Base-by-base conservation (phyloP, 768 basidiomycete genomes). In the Hortiboletus flavorubellus region DNA sequence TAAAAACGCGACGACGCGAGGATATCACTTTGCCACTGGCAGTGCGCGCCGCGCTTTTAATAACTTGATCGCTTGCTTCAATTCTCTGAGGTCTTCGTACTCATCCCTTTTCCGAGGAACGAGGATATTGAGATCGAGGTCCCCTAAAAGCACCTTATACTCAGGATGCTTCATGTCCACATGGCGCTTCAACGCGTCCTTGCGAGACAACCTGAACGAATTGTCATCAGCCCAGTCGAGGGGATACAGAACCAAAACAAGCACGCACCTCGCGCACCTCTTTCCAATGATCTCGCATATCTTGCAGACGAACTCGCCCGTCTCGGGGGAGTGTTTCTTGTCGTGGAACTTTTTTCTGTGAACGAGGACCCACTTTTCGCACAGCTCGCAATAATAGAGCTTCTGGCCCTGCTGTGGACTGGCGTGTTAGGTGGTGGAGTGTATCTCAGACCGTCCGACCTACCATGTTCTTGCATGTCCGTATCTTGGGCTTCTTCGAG, bases 151-250 rank as follows among this genome's bases (percentile, higher is more conserved):
- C 11, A 9, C 0, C 10, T 2, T 2, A 5, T n/a, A 16, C 2
- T 35, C 6, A 0, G 49, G 9, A 8, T 53, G 51, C 8, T 49
- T 42, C 12, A 5, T 6, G 5, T 35, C 34, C 3, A 52, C 23
- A 7, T 57, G 56, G 12, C 56, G 42, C 18, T 58, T 58, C 2
- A 58, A 18, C 0, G 35, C 31, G 2, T 57, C 56, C 26, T 33
- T 58, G 14, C 47, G 39, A n/a, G 56, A 50, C 3, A 50, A 8
- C 0, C 56, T 57, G 31, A 18, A 34, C 4, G 8, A 16, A 43
- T 21, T 7, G 15, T 8, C 21, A 7, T 57, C 23, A 56, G 29
- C 8, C n/a, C 34, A 35, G 5, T 14, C 4, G 18, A 21, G 1
- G 26, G 26, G 41, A 37, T 14, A 37, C 4, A 3, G 9, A 26